A percentile compares a stretch with the other conserved stretches of the same genome.
These are phyloP conservation scores for Naganishia albida DNA, from an alignment of 1,284 basidiomycete species.

Conservation along the genomic window DNA sequence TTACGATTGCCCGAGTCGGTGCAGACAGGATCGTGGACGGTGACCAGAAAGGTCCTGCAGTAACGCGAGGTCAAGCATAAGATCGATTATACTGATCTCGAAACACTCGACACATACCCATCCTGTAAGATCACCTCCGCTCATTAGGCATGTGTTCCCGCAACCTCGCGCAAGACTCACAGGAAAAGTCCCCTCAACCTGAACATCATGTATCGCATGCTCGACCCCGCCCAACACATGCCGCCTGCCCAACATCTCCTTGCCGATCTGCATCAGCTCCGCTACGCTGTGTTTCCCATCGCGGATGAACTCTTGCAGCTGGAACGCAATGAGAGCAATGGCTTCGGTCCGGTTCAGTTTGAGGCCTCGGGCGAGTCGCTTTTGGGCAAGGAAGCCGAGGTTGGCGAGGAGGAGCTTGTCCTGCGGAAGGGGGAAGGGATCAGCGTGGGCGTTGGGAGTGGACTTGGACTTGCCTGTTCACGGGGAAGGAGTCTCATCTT, in stretches of 20 bases:
- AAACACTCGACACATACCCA: slow-evolving; percentile 31
- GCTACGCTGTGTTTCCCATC: slow-evolving; percentile 88
- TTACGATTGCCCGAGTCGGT: slow-evolving; percentile 70
- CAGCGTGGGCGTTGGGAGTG: slow-evolving; percentile 36
- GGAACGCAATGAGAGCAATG: slow-evolving; percentile 82
- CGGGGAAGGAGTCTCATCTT: slow-evolving; percentile 33
- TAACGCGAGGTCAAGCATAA: slow-evolving; percentile 17
- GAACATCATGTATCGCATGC: slow-evolving; percentile 69
- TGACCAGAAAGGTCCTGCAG: slow-evolving; percentile 83
- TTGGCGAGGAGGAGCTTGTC: slow-evolving; percentile 58
- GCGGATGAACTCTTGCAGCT: slow-evolving; percentile 91
- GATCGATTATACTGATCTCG: slow-evolving; percentile 8
- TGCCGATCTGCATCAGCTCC: slow-evolving; percentile 88
- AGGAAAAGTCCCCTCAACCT: slow-evolving; percentile 89
- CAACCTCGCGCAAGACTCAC: slow-evolving; percentile 60
- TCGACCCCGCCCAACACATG: slow-evolving; percentile 70
- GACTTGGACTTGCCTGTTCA: slow-evolving; percentile 28
- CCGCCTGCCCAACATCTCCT: slow-evolving; percentile 78
- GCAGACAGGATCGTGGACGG: slow-evolving; percentile 90
- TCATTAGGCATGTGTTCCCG: too few species aligned
- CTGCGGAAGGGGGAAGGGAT: slow-evolving; percentile 37
- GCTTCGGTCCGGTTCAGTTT: slow-evolving; percentile 85
- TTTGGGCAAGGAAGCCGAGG: slow-evolving; percentile 86
- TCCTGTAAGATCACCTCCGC: slow-evolving; percentile 39
- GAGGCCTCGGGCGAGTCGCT: slow-evolving; percentile 86